Base-by-base conservation (phyloP, 441 rosid genomes). In the Populus trichocarpa region DNA sequence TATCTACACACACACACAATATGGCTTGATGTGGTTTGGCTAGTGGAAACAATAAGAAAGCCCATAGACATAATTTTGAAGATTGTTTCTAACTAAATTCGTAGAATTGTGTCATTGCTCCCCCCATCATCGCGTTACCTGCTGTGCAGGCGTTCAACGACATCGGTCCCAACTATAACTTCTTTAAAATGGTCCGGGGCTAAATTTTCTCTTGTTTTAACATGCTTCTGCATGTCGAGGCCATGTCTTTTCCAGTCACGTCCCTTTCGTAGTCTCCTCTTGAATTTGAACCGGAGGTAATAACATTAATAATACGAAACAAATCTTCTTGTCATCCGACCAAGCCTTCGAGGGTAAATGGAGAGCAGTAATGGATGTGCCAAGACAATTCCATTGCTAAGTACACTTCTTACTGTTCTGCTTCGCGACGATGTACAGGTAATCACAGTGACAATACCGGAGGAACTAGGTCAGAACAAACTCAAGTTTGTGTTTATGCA, bases 1-100 rank as follows among this genome's bases (percentile, higher is more conserved):
- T 1, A 25, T 1, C 1, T 1, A 25, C 25, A 25, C 25, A 25
- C 78, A 78, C 5, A 18, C 18, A 0, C 64, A 26, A 46, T 68
- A 32, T 22, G 80, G 75, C 28, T 75, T 79, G 25, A 69, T 77
- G 75, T 13, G 0, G 32, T 77, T 66, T 74, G 28, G 74, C 85
- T 73, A 38, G 12, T 8, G 30, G 23, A 72, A 53, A 53, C 61
- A 53, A 18, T 53, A 6, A 53, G 61, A 53, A 5, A 6, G 9
- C 2, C 2, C 81, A 81, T 0, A 6, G 22, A 18, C 61, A 53
- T 53, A 53, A 53, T 1, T 18, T 53, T 53, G n/a, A 53, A 18
- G 61, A 18, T 53, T 53, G 61, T 5, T 53, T 53, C 61, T 18
- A 18, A 18, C 22, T 53, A 18, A 50, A 53, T 53, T 53, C 61